phyloP scores from a whole-genome alignment of 306 rosid species.

The Inga leiocalycina region DNA sequence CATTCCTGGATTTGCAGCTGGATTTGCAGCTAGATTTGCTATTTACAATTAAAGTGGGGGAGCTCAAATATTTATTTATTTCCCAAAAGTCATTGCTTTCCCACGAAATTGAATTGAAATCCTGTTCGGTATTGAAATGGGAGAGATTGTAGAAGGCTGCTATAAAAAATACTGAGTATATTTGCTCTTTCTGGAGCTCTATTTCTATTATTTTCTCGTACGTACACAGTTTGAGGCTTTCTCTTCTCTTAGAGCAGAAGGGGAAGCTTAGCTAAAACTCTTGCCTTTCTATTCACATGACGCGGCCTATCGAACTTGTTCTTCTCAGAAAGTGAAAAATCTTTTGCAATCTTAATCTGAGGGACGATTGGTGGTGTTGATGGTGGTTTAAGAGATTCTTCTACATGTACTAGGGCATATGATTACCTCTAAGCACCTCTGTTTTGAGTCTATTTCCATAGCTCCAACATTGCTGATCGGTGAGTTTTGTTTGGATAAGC shows the following conservation, averaged over 20 bases:
- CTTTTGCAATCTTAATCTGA: conserved; percentile 41
- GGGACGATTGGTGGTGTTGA: conserved; percentile 45
- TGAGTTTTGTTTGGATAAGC: conserved; percentile 42
- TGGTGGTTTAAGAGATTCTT: conserved; percentile 25
- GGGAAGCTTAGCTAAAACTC: conserved; percentile 15
- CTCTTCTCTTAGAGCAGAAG: conserved; percentile 3
- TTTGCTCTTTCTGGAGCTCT: conserved; percentile 25
- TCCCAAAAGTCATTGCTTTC: not conserved
- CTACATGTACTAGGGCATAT: conserved; percentile 71
- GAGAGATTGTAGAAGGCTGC: conserved; percentile 3
- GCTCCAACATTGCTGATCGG: conserved; percentile 77
- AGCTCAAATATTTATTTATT: not conserved
- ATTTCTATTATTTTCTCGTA: not conserved
- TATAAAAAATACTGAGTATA: conserved; percentile 30
- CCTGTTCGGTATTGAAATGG: not conserved
- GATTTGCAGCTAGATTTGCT: too few relatives aligned
- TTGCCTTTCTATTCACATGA: conserved; percentile 25
- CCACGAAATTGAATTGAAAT: not conserved
- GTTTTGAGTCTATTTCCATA: conserved; percentile 50
- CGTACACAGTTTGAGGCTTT: conserved; percentile 18
- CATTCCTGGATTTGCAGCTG: not conserved
- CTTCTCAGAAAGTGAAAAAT: conserved; percentile 31
- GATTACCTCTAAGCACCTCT: conserved; percentile 52
- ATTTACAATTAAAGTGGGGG: not conserved
- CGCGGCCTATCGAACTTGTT: conserved; percentile 36